Conservation (phyloP, 176 grass and related monocot species). For the bread wheat (Triticum aestivum) region DNA sequence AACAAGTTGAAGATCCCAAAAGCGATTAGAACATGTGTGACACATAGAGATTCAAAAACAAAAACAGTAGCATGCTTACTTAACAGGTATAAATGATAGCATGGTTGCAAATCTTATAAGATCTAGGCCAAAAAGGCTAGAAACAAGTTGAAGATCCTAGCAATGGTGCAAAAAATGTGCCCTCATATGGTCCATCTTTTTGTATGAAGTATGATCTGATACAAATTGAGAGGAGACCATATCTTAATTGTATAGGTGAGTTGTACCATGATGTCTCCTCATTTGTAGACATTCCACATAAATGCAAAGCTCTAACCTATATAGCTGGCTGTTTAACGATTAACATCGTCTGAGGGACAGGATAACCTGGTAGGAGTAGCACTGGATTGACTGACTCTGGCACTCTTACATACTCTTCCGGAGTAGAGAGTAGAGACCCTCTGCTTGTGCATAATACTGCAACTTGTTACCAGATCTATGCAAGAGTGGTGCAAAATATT, state of each 20-base stretch:
- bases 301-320: constrained; percentile 1
- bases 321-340: not conserved
- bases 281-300: not conserved
- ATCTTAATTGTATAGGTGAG: not conserved
- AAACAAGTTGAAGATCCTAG: constrained; percentile 8
- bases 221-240: not conserved
- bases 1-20: not conserved
- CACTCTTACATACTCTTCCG: not conserved
- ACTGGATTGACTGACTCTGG: not conserved
- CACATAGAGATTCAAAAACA: not conserved
- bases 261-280: not conserved
- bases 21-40: not conserved
- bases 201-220: not conserved
- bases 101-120: not conserved
- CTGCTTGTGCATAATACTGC: constrained; percentile 5
- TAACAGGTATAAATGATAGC: not conserved
- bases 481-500: constrained; percentile 17
- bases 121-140: not conserved
- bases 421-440: not conserved
- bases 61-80: not conserved
- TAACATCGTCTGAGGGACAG: not conserved
- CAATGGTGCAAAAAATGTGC: not conserved
- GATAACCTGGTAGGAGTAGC: not conserved
- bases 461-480: not conserved
- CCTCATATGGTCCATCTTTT: not conserved